Conservation (phyloP, 108 stramenopile genomes). For the Licmophora abbreviata region DNA sequence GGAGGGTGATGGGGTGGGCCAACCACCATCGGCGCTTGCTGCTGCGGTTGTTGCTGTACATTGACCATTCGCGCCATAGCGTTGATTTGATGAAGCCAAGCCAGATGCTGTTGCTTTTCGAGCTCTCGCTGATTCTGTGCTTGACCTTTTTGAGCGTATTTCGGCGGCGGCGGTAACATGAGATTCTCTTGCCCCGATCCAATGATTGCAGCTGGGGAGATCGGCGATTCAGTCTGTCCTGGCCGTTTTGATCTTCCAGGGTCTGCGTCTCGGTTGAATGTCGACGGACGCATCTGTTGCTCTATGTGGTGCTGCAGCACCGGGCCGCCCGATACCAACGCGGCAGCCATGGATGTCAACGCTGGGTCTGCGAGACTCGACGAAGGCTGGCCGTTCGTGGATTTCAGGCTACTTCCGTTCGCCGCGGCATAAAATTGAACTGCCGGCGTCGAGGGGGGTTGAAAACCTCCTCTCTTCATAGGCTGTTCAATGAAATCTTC, state of each 20-base stretch:
- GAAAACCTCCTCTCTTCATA: no score
- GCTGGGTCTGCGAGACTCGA: conserved; percentile 26
- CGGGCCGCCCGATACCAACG: conserved; percentile 43
- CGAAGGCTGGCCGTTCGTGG: conserved; percentile 2
- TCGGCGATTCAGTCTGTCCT: conserved; percentile 27
- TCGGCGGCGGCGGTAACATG: conserved; percentile 61
- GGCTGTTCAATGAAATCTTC: no score
- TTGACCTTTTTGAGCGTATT: conserved; percentile 6
- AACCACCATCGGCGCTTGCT: conserved; percentile 7
- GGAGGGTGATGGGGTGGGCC: conserved; percentile 4
- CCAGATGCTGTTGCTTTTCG: conserved; percentile 26
- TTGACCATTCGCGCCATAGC: conserved; percentile 22
- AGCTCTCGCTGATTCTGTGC: conserved; percentile 7
- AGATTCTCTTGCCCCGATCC: conserved; percentile 57
- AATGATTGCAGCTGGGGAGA: conserved; percentile 65
- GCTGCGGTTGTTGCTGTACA: conserved; percentile 5
- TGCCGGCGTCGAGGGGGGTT: conserved; percentile 5
- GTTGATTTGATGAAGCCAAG: conserved; percentile 48
- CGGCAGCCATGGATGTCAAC: conserved; percentile 33
- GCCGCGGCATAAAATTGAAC: conserved; percentile 3
- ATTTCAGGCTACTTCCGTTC: neutral
- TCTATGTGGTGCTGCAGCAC: conserved; percentile 10
- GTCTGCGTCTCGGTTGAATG: neutral
- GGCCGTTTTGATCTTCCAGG: no score
- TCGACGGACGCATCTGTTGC: conserved; percentile 7